Base-by-base conservation (phyloP, 2,329 filamentous ascomycete species). In the Xylariaceae sp. region DNA sequence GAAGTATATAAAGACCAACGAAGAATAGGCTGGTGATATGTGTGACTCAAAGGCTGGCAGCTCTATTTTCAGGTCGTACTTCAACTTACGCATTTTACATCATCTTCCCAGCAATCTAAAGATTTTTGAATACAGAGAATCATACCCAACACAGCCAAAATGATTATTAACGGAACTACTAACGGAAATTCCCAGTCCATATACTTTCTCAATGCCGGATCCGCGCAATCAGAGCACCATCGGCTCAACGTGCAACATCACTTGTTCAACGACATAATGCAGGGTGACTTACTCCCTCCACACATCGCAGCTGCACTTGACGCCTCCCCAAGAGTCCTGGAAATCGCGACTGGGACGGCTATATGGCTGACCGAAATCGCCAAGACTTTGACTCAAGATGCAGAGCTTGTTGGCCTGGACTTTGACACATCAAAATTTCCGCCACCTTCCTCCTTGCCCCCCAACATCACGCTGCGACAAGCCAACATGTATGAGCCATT, bases 381-480 rank as follows among this genome's bases (percentile, higher is more conserved):
- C 6, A 57, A 60, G 49, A 50, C 51, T 6, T 19, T 56, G 17
- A 26, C 54, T 28, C 19, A 54, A n/a, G 48, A 56, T 12, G 37
- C 54, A 21, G 53, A 61, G 34, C 52, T 61, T 24, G 48, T 61
- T n/a, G 60, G 60, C 14, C 24, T 60, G n/a, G 60, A 60, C 31
- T 56, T 53, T 5, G 60, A 60, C 21, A 62, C 49, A 3, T 43
- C 60, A 2, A 62, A 62, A 24, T 62, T 62, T 33, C 60, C 49
- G 19, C 49, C 37, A 2, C 5, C 45, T 2, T 11, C 53, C 8
- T 41, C 39, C 8, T 41, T 48, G 6, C 33, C 56, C 5, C 12
- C 52, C 14, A 60, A 56, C 39, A 52, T 62, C 17, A 47, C 56
- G 2, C 36, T 62, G 19, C 33, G 53, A 19, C 54, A 56, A 40